Conservation (phyloP, 495 filamentous ascomycete genomes). For the Penicillium cataractarum region DNA sequence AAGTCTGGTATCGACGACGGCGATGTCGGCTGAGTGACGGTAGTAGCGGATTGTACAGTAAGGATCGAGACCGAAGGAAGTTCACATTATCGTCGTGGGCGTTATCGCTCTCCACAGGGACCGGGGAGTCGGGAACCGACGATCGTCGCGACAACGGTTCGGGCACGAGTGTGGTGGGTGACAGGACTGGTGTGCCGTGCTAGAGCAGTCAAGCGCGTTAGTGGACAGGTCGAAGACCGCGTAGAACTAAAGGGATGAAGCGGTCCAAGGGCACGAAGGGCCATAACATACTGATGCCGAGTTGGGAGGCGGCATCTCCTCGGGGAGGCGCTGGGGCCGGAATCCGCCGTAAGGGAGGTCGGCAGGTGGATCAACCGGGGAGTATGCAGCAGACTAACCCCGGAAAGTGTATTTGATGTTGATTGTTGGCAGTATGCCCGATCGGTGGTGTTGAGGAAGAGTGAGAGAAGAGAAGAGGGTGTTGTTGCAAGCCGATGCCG, state of each 20-base stretch:
- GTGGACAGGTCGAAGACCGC: background rate
- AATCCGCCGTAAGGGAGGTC: conserved; percentile 25
- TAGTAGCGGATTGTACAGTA: conserved; percentile 37
- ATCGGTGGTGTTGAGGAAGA: background rate
- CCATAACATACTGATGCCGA: conserved; percentile 29
- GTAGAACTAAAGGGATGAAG: background rate
- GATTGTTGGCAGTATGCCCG: background rate
- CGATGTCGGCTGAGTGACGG: conserved; percentile 42
- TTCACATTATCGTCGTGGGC: conserved; percentile 62
- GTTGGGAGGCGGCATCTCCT: conserved; percentile 37
- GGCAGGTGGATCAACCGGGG: conserved; percentile 15
- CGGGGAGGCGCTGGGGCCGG: conserved; percentile 14
- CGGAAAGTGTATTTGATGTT: background rate
- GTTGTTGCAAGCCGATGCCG: background rate
- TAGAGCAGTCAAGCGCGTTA: conserved; percentile 8
- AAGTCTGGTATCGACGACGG: conserved; percentile 38
- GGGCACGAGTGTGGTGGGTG: conserved; percentile 30
- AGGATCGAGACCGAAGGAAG: conserved; percentile 55
- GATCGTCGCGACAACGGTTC: conserved; percentile 33
- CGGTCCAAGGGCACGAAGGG: background rate
- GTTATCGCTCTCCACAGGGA: conserved; percentile 53
- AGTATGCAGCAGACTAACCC: conserved; percentile 2
- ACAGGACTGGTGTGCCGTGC: conserved; percentile 39
- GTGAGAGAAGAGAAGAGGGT: background rate
- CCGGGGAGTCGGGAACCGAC: conserved; percentile 47